These are phyloP conservation scores for Artemisia argyi DNA, from an alignment of 129 eudicot species.

Conservation along the genomic window DNA sequence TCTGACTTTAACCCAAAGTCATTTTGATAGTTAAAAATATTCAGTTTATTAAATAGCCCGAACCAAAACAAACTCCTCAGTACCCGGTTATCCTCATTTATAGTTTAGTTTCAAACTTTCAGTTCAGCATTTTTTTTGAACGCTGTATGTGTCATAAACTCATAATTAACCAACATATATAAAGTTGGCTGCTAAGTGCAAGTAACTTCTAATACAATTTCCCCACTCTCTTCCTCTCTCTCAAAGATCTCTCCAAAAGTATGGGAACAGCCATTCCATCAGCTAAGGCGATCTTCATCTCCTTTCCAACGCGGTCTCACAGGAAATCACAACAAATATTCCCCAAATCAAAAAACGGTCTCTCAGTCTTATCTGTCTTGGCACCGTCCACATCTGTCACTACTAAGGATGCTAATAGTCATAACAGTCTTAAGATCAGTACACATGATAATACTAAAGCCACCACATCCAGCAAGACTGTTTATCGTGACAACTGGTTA, in stretches of 20 bases:
- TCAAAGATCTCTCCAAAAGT: slow-evolving; percentile 20
- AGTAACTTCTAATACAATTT: not conserved
- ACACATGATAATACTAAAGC: not conserved
- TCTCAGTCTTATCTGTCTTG: not conserved
- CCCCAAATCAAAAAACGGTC: not conserved
- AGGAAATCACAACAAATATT: slow-evolving; percentile 23
- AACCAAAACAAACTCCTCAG: not conserved
- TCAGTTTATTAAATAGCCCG: not conserved
- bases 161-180: not conserved
- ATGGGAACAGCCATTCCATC: slow-evolving; percentile 34
- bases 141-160: too few species aligned
- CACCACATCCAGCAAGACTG: slow-evolving; percentile 30
- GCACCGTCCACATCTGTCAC: not conserved
- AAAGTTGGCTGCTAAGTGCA: not conserved
- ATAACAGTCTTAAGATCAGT: not conserved
- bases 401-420: not conserved
- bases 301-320: slow-evolving; percentile 22
- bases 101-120: not conserved
- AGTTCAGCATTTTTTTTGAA: not conserved
- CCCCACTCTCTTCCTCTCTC: not conserved
- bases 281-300: slow-evolving; percentile 11
- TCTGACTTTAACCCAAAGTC: too few species aligned
- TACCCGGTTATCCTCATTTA: not conserved
- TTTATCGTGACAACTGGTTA: slow-evolving; percentile 67
- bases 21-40: too few species aligned